Conservation (phyloP, 164 flowering plant genomes). For the Houttuynia cordata region DNA sequence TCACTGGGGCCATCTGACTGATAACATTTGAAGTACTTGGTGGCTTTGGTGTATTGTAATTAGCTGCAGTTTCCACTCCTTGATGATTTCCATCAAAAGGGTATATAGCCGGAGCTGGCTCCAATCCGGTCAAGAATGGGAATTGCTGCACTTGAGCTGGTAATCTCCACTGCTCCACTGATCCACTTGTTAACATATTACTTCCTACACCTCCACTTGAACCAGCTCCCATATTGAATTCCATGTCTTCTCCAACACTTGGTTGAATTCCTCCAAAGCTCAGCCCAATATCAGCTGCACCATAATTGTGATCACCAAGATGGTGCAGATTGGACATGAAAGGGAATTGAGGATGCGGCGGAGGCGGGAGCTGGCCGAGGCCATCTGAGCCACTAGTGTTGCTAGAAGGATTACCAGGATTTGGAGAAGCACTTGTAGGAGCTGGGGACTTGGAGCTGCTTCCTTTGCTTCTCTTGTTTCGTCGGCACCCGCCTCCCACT, state of each 20-base stretch:
- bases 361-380: slow-evolving; percentile 15
- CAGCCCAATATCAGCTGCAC: slow-evolving; percentile 22
- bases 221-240: slow-evolving; percentile 21
- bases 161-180: slow-evolving; percentile 35
- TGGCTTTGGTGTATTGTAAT: slow-evolving; percentile 9
- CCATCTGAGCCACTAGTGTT: slow-evolving; percentile 17
- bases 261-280: slow-evolving; percentile 24
- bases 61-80: slow-evolving; percentile 18
- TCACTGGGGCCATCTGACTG: slow-evolving; percentile 31
- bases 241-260: slow-evolving; percentile 18
- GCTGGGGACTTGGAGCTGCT: slow-evolving; percentile 28
- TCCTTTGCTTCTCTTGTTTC: slow-evolving; percentile 50
- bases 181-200: slow-evolving; percentile 1
- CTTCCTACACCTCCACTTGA: slow-evolving; percentile 2
- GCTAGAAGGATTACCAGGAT: slow-evolving; percentile 9
- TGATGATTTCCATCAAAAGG: slow-evolving; percentile 20
- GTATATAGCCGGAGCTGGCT: slow-evolving; percentile 21
- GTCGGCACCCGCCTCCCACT: slow-evolving; percentile 69
- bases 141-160: slow-evolving; percentile 28
- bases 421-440: slow-evolving; percentile 2
- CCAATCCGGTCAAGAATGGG: slow-evolving; percentile 41
- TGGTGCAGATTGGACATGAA: slow-evolving; percentile 36
- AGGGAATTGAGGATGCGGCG: slow-evolving; percentile 21
- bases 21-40: slow-evolving; percentile 10
- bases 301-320: slow-evolving; percentile 22